Base-by-base conservation (phyloP, 768 basidiomycete genomes). In the Nevesoporus exiguus region DNA sequence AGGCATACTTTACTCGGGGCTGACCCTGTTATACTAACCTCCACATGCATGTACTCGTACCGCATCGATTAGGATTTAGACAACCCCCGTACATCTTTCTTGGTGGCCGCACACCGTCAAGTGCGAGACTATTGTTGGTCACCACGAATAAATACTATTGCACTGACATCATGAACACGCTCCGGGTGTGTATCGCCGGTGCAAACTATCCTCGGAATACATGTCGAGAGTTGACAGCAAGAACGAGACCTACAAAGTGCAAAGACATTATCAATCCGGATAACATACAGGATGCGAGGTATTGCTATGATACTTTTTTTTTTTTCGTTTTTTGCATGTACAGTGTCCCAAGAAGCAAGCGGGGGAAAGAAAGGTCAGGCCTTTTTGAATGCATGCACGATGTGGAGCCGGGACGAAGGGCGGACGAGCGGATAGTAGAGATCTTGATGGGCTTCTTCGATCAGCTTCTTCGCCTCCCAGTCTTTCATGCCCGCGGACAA, bases 1-100 rank as follows among this genome's bases (percentile, higher is more conserved):
- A 86, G 70, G 83, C 90, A 25, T 94, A 94, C 73, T 93, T 94
- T 71, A 88, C 84, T 56, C 82, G 90, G 55, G 90, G 89, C 57
- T 90, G 71, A 82, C 58, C 46, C 34, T 44, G 36, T 29, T 50
- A 30, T 56, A 51, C 55, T 43, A 19, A 60, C 57, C 29, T 52
- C 50, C 33, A 49, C 47, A 43, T 48, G 43, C 53, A 60, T 59
- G 68, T 61, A 66, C 52, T 48, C 61, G 55, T 56, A 58, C 47
- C 41, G 36, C 51, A 48, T 53, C 49, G 30, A 48, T 39, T 56
- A 34, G 30, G 31, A 40, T 17, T 6, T 56, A 61, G 47, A 52
- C 55, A 27, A 8, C 11, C 24, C 15, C 24, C 37, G 15, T 22
- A 8, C 21, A 6, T 31, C 21, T 36, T 19, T 29, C 22, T 30